A percentile compares a stretch with the other conserved stretches of the same genome.
Evolutionary conservation across 1,284 basidiomycete genomes (phyloP).

Genomic region (Trichosporon asahii): DNA sequence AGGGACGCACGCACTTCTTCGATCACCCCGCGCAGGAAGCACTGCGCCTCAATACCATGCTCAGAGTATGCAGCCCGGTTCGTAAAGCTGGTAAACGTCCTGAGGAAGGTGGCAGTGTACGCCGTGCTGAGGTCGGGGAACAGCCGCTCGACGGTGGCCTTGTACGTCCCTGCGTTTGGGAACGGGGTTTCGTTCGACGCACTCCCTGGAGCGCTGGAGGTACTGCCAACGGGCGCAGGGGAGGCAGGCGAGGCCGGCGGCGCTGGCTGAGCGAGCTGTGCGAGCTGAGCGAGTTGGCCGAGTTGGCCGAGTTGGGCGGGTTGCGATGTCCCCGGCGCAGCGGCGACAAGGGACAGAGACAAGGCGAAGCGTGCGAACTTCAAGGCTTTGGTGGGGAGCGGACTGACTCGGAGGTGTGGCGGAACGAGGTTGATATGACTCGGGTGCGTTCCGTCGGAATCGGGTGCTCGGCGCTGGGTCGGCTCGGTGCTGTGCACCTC

Average conservation of each 20-base stretch:
- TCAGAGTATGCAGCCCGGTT: background rate
- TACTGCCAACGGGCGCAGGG: no score
- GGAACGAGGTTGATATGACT: background rate
- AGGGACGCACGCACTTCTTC: background rate
- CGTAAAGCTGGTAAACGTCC: background rate
- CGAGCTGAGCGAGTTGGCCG: no score
- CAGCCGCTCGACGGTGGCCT: background rate
- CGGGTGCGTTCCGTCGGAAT: background rate
- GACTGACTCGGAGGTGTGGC: no score
- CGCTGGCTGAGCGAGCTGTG: no score
- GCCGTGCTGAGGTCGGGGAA: background rate
- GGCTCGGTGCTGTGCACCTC: no score
- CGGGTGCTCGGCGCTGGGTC: background rate
- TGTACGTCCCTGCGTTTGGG: background rate
- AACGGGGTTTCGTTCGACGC: background rate
- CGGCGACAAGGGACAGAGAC: background rate
- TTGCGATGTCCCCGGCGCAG: no score
- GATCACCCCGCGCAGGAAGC: background rate
- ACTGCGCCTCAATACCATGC: background rate
- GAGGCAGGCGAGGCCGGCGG: no score
- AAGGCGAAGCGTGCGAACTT: background rate
- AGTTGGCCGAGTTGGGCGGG: no score
- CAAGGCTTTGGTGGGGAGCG: background rate
- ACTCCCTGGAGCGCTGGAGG: no score
- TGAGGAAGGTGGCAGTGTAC: background rate